Percentiles rank a stretch among this genome's conserved stretches.
These are phyloP conservation scores for Sporothrix inflata DNA, from an alignment of 2,329 filamentous ascomycete genomes.

Conservation along the genomic window DNA sequence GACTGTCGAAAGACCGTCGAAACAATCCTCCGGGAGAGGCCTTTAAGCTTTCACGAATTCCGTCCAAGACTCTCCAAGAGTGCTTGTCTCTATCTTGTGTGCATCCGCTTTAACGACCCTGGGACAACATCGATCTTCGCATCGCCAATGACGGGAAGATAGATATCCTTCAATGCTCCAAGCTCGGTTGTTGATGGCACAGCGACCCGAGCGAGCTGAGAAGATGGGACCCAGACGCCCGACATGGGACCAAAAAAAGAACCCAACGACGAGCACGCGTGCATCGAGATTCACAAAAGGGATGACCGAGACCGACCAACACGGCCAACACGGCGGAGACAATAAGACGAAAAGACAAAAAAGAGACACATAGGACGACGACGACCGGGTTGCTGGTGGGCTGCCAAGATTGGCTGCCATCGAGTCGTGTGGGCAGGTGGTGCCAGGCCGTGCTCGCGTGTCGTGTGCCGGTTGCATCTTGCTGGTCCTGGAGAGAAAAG, in stretches of 20 bases:
- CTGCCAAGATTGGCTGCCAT: slow-evolving; percentile 28
- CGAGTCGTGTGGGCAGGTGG: slow-evolving; percentile 29
- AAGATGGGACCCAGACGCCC: neutral
- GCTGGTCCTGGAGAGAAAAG: neutral
- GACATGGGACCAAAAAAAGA: neutral
- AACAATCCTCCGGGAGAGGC: neutral
- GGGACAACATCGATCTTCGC: neutral
- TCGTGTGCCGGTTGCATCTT: slow-evolving; percentile 1
- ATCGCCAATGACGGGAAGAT: neutral
- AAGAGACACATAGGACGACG: neutral
- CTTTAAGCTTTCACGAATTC: neutral
- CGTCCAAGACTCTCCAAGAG: neutral
- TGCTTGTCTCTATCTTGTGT: too few species aligned
- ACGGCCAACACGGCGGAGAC: neutral
- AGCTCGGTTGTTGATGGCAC: neutral
- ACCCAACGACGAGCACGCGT: neutral
- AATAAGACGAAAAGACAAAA: neutral
- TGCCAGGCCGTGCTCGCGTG: slow-evolving; percentile 13
- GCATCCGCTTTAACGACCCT: too few species aligned
- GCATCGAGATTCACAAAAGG: neutral
- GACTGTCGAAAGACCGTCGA: neutral
- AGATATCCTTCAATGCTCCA: neutral
- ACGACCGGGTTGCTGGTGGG: neutral
- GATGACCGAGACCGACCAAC: neutral
- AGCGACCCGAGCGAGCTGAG: neutral